Base-by-base conservation (phyloP, 495 filamentous ascomycete genomes). In the Penicillium egyptiacum region DNA sequence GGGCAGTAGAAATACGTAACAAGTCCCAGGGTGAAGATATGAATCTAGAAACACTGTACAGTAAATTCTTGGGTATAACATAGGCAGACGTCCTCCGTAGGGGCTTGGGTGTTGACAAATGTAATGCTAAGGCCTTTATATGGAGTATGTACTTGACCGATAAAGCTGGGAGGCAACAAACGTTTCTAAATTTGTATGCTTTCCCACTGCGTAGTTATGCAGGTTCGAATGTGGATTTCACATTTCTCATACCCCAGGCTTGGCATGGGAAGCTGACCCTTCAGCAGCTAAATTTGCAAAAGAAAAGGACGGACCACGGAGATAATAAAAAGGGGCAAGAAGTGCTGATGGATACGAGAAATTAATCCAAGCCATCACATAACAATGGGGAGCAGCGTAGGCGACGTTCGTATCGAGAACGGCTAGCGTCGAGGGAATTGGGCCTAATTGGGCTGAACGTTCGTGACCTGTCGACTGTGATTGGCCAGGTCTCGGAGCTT, bases 301-400 rank as follows among this genome's bases (percentile, higher is more conserved):
- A 14, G 10, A 14, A 33, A 4, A 33, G 16, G 30, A 31, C 52
- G 42, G 52, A 53, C 26, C 51, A 44, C 52, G 41, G 52, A 45
- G 17, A n/a, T 16, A 26, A n/a, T 8, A 14, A 16, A 53, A 53
- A 33, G 50, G 50, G 50, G 30, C 17, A 5, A 16, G 22, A 22
- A 40, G 28, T 40, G 23, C 35, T 16, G 12, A 19, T 5, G n/a
- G 35, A 19, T 12, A 42, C 5, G 28, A 20, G 16, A 31, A 45
- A 33, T 23, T 25, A 37, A 39, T 6, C 1, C 26, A 17, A 33
- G 17, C 26, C 17, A 12, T 52, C 9, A 10, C 37, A 35, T 30
- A 54, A 37, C 17, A 14, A 26, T 16, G 52, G 14, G 6, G 22
- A 39, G 16, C 9, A 5, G 1, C 33, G 47, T 5, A 25, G 23